Evolutionary conservation across 2,329 filamentous ascomycete genomes (phyloP).

Genomic region (Arthroderma sp.): DNA sequence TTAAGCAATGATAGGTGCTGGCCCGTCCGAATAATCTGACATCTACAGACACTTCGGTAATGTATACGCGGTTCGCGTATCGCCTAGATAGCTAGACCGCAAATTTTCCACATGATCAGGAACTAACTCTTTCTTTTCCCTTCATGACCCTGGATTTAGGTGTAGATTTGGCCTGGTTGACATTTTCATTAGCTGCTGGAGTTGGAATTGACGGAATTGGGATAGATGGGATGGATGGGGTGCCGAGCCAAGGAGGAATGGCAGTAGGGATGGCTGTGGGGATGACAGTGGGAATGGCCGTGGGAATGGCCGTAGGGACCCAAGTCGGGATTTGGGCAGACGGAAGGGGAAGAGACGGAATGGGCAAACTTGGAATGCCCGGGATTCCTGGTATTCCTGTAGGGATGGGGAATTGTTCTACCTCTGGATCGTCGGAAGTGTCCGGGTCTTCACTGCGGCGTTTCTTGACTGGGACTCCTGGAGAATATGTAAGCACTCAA

Average conservation of each 20-base stretch:
- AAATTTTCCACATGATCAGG: neutral
- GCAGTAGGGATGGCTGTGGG: conserved; percentile 1
- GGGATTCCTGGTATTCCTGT: neutral
- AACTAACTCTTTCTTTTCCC: neutral
- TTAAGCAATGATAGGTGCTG: neutral
- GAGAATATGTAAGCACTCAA: neutral
- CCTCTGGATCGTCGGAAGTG: conserved; percentile 9
- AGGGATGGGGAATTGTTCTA: conserved; percentile 28
- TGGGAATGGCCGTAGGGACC: conserved; percentile 1
- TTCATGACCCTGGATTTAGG: neutral
- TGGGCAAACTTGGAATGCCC: neutral
- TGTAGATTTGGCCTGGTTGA: neutral
- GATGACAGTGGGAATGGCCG: neutral
- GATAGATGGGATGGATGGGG: conserved; percentile 9
- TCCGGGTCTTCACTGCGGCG: neutral
- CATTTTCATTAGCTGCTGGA: neutral
- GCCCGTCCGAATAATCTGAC: neutral
- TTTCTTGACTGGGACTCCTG: neutral
- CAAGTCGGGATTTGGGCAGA: neutral
- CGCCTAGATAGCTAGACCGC: neutral
- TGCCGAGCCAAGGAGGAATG: neutral
- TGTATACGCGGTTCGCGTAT: neutral
- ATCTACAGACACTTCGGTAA: neutral
- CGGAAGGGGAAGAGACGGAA: neutral
- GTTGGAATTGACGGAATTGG: neutral